phyloP scores from a whole-genome alignment of 305 asterid genomes.

The Fraxinus albicans region DNA sequence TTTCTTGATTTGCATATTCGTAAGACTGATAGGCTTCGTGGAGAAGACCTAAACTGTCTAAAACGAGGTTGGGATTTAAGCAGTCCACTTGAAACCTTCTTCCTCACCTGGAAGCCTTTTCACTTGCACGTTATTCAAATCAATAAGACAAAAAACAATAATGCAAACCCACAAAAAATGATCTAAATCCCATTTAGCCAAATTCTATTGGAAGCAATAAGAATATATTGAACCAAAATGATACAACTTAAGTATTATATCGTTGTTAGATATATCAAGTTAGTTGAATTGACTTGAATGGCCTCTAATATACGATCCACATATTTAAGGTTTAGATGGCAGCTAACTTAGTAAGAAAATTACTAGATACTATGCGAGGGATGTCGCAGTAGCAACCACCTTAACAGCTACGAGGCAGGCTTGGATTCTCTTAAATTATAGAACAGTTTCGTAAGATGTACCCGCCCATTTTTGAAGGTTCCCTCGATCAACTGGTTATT shows the following conservation, averaged over 20 bases:
- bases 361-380: background rate
- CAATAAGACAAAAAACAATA: background rate
- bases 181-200: background rate
- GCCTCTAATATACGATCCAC: background rate
- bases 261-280: background rate
- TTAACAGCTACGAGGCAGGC: background rate
- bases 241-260: background rate
- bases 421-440: too few species aligned
- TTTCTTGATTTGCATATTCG: background rate
- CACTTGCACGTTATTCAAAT: background rate
- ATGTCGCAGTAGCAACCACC: background rate
- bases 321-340: too few species aligned
- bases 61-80: background rate
- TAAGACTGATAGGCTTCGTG: background rate
- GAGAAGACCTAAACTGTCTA: too few species aligned
- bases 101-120: background rate
- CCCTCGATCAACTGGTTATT: background rate
- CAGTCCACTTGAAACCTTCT: background rate
- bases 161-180: background rate
- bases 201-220: background rate
- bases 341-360: too few species aligned
- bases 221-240: background rate
- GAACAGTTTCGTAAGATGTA: too few species aligned
- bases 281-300: background rate
- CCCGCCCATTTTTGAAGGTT: background rate